phyloP scores from a whole-genome alignment of 2,329 filamentous ascomycete genomes.

The Exophiala dermatitidis region DNA sequence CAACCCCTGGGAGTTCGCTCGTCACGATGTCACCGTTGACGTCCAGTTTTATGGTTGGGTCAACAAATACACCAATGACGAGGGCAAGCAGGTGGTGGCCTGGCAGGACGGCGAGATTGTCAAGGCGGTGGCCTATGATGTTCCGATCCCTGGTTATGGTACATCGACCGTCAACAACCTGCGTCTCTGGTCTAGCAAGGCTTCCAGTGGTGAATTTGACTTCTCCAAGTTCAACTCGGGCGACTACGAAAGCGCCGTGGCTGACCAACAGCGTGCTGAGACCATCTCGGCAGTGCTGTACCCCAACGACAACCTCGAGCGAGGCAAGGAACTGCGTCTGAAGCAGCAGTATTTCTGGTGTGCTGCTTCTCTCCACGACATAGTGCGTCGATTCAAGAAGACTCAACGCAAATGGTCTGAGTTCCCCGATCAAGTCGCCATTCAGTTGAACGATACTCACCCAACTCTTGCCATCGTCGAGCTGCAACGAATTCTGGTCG shows the following conservation, averaged over 20 bases:
- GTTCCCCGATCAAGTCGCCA: slow-evolving; percentile 90
- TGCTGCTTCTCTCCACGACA: slow-evolving; percentile 89
- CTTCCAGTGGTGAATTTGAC: slow-evolving; percentile 93
- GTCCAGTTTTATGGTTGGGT: slow-evolving; percentile 94
- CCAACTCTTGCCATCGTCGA: slow-evolving; percentile 95
- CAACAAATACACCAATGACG: slow-evolving; percentile 63
- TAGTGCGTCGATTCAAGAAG: slow-evolving; percentile 97
- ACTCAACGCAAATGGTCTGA: slow-evolving; percentile 82
- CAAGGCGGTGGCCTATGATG: slow-evolving; percentile 86
- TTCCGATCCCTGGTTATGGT: slow-evolving; percentile 81
- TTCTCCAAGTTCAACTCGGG: slow-evolving; percentile 99
- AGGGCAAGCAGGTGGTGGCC: slow-evolving; percentile 64
- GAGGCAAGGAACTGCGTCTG: slow-evolving; percentile 90
- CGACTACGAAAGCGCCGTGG: slow-evolving; percentile 94
- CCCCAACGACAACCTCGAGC: slow-evolving; percentile 93
- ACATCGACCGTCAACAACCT: slow-evolving; percentile 94
- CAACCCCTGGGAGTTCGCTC: slow-evolving; percentile 97
- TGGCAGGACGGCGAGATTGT: slow-evolving; percentile 96
- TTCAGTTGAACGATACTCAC: slow-evolving; percentile 97
- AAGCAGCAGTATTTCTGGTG: slow-evolving; percentile 99
- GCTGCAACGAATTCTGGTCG: slow-evolving; percentile 83
- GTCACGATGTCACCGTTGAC: slow-evolving; percentile 91
- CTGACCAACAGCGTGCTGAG: slow-evolving; percentile 97
- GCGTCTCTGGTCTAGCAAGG: slow-evolving; percentile 94
- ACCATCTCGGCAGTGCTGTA: slow-evolving; percentile 97